A percentile compares a stretch with the other conserved stretches of the same genome.
Evolutionary conservation across 768 basidiomycete genomes (phyloP).

Genomic region (Porphyrellus cyaneotinctus): DNA sequence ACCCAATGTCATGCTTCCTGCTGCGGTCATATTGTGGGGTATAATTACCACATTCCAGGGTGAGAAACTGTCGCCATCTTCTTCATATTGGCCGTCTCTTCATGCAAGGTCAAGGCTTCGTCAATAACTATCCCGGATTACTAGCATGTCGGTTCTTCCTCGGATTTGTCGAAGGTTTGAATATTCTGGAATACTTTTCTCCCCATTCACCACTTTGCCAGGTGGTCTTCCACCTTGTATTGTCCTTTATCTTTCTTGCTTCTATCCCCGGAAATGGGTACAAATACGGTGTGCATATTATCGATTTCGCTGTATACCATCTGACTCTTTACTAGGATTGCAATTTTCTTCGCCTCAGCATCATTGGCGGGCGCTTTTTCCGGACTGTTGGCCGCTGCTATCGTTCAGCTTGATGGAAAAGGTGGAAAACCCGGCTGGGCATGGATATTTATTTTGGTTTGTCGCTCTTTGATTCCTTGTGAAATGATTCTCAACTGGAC

Average conservation of each 20-base stretch:
- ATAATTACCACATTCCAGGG: neutral
- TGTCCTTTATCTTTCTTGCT: constrained; percentile 53
- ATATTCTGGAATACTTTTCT: neutral
- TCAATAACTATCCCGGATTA: constrained; percentile 48
- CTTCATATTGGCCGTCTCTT: neutral
- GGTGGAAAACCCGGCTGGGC: constrained; percentile 54
- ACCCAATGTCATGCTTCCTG: constrained; percentile 1
- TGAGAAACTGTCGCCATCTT: neutral
- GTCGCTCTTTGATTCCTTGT: neutral
- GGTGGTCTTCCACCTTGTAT: constrained; percentile 57
- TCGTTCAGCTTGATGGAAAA: constrained; percentile 52
- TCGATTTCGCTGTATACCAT: neutral
- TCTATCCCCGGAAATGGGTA: constrained; percentile 31
- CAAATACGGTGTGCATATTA: constrained; percentile 17
- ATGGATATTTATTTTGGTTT: constrained; percentile 56
- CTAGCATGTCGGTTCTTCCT: constrained; percentile 46
- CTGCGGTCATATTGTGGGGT: neutral
- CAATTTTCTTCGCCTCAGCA: constrained; percentile 37
- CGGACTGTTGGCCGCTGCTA: constrained; percentile 48
- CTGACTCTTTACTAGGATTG: constrained; percentile 26
- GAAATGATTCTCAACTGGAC: neutral
- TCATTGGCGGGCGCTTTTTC: constrained; percentile 59
- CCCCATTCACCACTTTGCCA: constrained; percentile 17
- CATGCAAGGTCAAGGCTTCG: constrained; percentile 37
- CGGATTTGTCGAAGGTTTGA: constrained; percentile 59